phyloP scores from a whole-genome alignment of 2,329 filamentous ascomycete genomes.

The Microcyclospora tardicrescens region DNA sequence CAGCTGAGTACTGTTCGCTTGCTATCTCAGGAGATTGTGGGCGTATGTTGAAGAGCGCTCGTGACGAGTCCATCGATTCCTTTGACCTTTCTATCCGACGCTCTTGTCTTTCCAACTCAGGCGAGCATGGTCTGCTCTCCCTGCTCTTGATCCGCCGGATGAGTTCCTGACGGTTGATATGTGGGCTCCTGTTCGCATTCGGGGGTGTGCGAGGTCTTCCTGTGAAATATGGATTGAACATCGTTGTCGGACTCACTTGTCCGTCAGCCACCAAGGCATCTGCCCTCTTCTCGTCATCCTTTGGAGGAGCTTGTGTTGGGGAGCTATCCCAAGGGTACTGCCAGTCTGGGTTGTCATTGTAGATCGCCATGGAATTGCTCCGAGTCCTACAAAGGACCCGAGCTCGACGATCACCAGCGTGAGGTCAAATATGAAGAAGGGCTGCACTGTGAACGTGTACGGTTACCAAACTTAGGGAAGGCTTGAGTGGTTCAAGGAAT shows the following conservation, averaged over 20 bases:
- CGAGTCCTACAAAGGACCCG: slow-evolving; percentile 3
- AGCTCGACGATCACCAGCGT: not conserved
- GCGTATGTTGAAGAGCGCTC: not conserved
- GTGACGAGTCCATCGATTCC: too few species aligned
- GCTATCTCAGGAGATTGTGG: slow-evolving; percentile 12
- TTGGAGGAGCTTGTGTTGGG: not conserved
- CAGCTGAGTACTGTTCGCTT: slow-evolving; percentile 16
- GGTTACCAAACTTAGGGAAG: too few species aligned
- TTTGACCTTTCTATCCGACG: not conserved
- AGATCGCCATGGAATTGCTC: slow-evolving; percentile 7
- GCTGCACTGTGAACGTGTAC: too few species aligned
- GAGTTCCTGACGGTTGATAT: slow-evolving; percentile 56
- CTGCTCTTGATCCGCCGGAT: slow-evolving; percentile 67
- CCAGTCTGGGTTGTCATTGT: slow-evolving; percentile 4
- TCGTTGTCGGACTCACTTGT: slow-evolving; percentile 9
- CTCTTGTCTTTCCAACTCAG: slow-evolving; percentile 11
- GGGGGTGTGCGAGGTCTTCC: slow-evolving; percentile 18
- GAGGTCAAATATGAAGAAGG: not conserved
- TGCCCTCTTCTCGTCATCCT: slow-evolving; percentile 4
- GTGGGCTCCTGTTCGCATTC: slow-evolving; percentile 13
- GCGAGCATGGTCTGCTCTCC: slow-evolving; percentile 16
- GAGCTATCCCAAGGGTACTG: not conserved
- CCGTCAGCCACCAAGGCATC: slow-evolving; percentile 3
- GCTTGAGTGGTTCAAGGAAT: too few species aligned
- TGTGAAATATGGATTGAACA: slow-evolving; percentile 26